Base-by-base conservation (phyloP, 768 basidiomycete genomes). In the Suillus decipiens region DNA sequence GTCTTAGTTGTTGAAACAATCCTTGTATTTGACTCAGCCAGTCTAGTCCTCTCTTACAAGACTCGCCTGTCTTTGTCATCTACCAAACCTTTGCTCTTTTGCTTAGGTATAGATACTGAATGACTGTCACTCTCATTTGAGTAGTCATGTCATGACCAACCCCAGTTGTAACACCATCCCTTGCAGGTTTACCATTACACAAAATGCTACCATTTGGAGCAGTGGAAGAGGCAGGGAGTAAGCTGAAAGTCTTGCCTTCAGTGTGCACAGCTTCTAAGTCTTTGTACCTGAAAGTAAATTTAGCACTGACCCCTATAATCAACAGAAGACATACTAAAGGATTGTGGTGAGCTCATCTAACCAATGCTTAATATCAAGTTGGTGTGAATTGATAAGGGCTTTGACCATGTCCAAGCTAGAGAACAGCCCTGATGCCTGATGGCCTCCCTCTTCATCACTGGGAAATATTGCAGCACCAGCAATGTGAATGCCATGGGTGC, bases 231-330 rank as follows among this genome's bases (percentile, higher is more conserved):
- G 51, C 10, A 19, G 33, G 51, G 51, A 53, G 51, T 0, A 53
- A 33, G 34, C 51, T 33, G 5, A 53, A 33, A 1, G 33, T 53
- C 33, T 53, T 53, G 19, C 51, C 51, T 34, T 53, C 1, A 5
- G 51, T 11, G 2, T 53, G 51, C n/a, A 11, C 2, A 6, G 51
- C 33, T 11, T 53, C 33, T 24, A 48, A 28, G 47, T 48, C 24
- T 48, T 48, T 48, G 47, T 34, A 53, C 47, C 47, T 48, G 47
- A 24, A 48, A 48, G 47, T 48, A 9, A 48, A n/a, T 48, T 48
- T 48, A 48, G 47, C 47, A 48, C 47, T 0, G 24, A 48, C 47
- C 24, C 24, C 47, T 48, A 48, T 28, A 48, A 48, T 3, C 28
- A 8, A 48, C 28, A 48, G 7, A 48, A 48, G 47, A 48, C 6